Evolutionary conservation across 2,329 filamentous ascomycete genomes (phyloP).

Genomic region (Scleromitrula shiraiana): DNA sequence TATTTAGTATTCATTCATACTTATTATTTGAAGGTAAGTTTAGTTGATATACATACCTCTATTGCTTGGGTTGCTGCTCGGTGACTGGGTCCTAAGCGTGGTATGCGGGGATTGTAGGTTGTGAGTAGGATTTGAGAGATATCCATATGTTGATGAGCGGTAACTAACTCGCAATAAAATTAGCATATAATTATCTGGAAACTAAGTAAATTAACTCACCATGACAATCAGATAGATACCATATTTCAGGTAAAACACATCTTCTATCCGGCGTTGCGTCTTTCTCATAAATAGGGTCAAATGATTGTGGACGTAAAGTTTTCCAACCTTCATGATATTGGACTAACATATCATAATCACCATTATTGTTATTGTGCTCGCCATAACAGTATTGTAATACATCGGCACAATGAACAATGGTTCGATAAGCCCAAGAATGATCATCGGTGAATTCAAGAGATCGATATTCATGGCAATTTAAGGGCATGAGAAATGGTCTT

Average conservation of each 20-base stretch:
- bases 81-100: slow-evolving; percentile 16
- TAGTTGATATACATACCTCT: slow-evolving; percentile 16
- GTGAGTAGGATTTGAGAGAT: slow-evolving; percentile 33
- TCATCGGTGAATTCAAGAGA: slow-evolving; percentile 19
- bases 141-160: slow-evolving; percentile 35
- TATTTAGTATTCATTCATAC: too few species aligned
- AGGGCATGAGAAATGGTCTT: slow-evolving; percentile 31
- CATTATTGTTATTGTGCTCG: slow-evolving; percentile 8
- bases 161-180: slow-evolving; percentile 22
- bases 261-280: slow-evolving; percentile 1
- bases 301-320: slow-evolving; percentile 14
- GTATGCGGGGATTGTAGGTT: slow-evolving; percentile 32
- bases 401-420: slow-evolving; percentile 19
- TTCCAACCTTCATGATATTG: slow-evolving; percentile 16
- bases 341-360: slow-evolving; percentile 14
- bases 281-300: slow-evolving; percentile 17
- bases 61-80: slow-evolving; percentile 10
- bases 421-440: slow-evolving; percentile 18
- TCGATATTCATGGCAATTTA: slow-evolving; percentile 28
- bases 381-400: slow-evolving; percentile 21
- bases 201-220: slow-evolving; percentile 5
- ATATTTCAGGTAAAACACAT: slow-evolving; percentile 16
- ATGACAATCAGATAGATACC: slow-evolving; percentile 21
- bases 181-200: background rate
- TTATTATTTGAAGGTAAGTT: too few species aligned